Evolutionary conservation across 257 asterid species (phyloP), one percentile per base, ranked within the genome.

Genomic region (Gentiana macrophylla): DNA sequence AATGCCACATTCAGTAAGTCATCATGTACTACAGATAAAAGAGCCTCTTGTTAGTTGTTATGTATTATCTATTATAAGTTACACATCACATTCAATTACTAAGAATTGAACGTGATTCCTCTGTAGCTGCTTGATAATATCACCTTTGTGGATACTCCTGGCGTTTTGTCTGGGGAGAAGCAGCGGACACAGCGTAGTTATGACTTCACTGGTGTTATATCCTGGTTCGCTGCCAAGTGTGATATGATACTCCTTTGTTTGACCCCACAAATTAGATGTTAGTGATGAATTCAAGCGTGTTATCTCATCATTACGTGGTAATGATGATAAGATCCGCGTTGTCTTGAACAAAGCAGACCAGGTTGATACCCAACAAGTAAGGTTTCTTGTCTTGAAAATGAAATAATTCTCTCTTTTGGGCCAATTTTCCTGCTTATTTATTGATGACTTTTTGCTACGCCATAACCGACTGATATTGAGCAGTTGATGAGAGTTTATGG

Each of bases 401-500:
- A 5, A n/a, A 4, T 3, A 41, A 3, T 33, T 32, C 52, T 5
- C 9, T 63, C 43, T 52, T 10, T 67, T 37, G 47, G 62, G 7
- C 12, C 37, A 24, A 13, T 38, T 37, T 56, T 38, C 8, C 32
- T 47, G 5, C 44, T 52, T 37, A 52, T 52, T 1, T 6, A 62
- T 34, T 38, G 54, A 48, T 24, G 24, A 24, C 24, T 52, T 43
- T 37, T 0, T 46, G 46, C 68, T 37, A 37, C 32, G 5, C 12
- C 56, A 37, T 38, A 1, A 32, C 33, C 35, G 8, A 50, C 53
- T 44, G 50, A 32, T 68, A 5, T 44, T 32, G 51, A 70, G 68
- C 72, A 91, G 98, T 71, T 91, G 74, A 87, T 91, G 95, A 79
- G 98, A 76, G 98, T 91, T 58, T 91, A 91, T 68, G 98, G 98